Percentiles rank a stretch among this genome's conserved stretches.
Evolutionary conservation across 2,329 filamentous ascomycete genomes (phyloP).

Genomic region (Penicillium sp.): DNA sequence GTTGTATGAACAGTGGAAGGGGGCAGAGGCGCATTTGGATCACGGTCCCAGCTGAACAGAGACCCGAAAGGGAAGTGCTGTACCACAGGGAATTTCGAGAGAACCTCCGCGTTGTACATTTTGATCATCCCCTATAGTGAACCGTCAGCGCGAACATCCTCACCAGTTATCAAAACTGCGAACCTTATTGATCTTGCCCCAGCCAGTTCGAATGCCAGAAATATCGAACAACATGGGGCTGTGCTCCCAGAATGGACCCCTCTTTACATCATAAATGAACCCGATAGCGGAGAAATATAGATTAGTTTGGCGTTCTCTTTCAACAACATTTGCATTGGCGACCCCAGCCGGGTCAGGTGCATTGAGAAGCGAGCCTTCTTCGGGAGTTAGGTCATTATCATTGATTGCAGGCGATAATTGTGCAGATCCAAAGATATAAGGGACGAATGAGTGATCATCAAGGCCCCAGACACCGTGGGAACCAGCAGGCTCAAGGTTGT

Average conservation of each 20-base stretch:
- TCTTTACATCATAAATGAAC: conserved; percentile 97
- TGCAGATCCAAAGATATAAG: conserved; percentile 93
- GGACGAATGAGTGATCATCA: conserved; percentile 93
- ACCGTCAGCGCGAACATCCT: not conserved
- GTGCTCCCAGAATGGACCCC: conserved; percentile 94
- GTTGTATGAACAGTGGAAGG: conserved; percentile 55
- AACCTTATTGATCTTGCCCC: conserved; percentile 96
- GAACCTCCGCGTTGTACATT: conserved; percentile 96
- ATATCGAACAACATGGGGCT: conserved; percentile 93
- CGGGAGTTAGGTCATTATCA: conserved; percentile 62
- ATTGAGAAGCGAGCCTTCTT: conserved; percentile 71
- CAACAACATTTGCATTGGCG: conserved; percentile 61
- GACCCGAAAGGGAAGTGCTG: conserved; percentile 88
- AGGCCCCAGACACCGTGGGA: conserved; percentile 97
- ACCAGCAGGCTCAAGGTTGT: conserved; percentile 90
- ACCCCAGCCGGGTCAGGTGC: conserved; percentile 72
- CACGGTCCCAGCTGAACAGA: conserved; percentile 71
- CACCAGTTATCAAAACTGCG: not conserved
- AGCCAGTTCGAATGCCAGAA: conserved; percentile 84
- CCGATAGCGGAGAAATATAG: conserved; percentile 95
- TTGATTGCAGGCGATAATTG: conserved; percentile 77
- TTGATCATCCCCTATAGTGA: conserved; percentile 81
- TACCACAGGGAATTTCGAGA: conserved; percentile 97
- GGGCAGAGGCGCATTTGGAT: conserved; percentile 57
- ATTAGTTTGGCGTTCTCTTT: conserved; percentile 63